Evolutionary conservation across 2,329 filamentous ascomycete genomes (phyloP).

Genomic region (Fusarium sp.): DNA sequence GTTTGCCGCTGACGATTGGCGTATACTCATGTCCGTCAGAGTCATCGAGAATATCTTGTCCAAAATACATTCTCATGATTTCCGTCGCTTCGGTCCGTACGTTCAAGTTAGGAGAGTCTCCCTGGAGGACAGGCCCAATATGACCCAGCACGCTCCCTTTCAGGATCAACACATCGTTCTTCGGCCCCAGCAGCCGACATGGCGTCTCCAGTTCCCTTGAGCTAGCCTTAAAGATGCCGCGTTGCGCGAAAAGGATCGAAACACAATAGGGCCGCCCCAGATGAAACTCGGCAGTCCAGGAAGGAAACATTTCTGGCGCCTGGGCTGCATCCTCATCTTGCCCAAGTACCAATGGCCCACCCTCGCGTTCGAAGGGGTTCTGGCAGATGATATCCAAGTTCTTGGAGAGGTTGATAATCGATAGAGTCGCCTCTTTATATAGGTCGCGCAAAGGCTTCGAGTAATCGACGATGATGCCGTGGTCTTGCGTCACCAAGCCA

Average conservation of each 20-base stretch:
- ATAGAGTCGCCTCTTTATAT: not conserved
- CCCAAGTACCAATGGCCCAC: not conserved
- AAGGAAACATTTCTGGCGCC: not conserved
- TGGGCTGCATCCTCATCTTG: not conserved
- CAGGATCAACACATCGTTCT: not conserved
- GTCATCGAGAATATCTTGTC: not conserved
- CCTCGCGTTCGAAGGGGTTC: conserved; percentile 15
- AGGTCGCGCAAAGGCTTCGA: not conserved
- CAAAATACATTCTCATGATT: not conserved
- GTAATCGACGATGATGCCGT: conserved; percentile 19
- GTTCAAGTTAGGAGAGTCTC: not conserved
- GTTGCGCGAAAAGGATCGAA: conserved; percentile 23
- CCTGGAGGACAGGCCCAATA: not conserved
- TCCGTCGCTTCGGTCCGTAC: not conserved
- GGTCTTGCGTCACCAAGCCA: conserved; percentile 12
- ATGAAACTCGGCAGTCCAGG: conserved; percentile 22
- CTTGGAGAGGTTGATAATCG: conserved; percentile 9
- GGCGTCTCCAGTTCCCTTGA: not conserved
- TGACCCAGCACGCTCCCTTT: not conserved
- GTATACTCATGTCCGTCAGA: not conserved
- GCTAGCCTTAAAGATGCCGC: conserved; percentile 9
- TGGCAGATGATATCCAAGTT: conserved; percentile 31
- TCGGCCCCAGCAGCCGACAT: not conserved
- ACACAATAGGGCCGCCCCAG: not conserved
- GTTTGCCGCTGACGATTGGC: not conserved